Conservation (phyloP, 1,284 basidiomycete species). For the Pseudozyma flocculosa region DNA sequence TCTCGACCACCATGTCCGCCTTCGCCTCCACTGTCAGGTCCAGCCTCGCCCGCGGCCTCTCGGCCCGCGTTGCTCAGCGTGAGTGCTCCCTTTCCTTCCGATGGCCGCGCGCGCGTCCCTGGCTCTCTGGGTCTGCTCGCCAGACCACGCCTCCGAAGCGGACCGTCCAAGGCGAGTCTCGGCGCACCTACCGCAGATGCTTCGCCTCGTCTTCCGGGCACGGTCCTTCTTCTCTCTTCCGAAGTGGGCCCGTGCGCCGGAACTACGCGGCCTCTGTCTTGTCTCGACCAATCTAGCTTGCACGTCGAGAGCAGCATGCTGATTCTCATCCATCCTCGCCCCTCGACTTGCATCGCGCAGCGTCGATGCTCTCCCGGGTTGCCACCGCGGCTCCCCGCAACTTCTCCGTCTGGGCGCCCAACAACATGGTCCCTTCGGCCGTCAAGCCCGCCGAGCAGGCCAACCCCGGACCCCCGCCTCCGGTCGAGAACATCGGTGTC, state of each 20-base stretch:
- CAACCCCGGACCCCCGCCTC: constrained; percentile 54
- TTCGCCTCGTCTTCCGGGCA: no score
- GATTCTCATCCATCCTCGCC: no score
- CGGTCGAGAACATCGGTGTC: constrained; percentile 54
- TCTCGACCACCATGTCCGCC: constrained; percentile 14
- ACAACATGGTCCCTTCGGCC: constrained; percentile 24
- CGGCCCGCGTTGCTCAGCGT: constrained; percentile 32
- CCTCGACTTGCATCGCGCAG: constrained; percentile 4
- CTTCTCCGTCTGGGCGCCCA: constrained; percentile 32
- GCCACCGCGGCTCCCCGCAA: constrained; percentile 20
- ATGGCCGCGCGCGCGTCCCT: constrained; percentile 30
- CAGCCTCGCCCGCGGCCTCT: constrained; percentile 34
- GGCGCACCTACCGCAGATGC: no score
- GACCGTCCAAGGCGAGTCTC: no score
- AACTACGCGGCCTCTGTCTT: no score
- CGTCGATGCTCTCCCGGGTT: constrained; percentile 30
- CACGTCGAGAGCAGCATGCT: no score
- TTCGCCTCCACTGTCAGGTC: constrained; percentile 36
- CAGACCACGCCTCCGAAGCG: no score
- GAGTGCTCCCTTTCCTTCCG: constrained; percentile 19
- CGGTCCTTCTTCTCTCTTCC: no score
- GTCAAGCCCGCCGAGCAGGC: constrained; percentile 34
- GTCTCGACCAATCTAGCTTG: no score
- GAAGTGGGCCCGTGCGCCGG: no score
- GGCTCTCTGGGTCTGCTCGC: neutral